A percentile compares a stretch with the other conserved stretches of the same genome.
These are phyloP conservation scores for Priceomyces melissophilus DNA, from an alignment of 805 yeast genomes.

Conservation along the genomic window DNA sequence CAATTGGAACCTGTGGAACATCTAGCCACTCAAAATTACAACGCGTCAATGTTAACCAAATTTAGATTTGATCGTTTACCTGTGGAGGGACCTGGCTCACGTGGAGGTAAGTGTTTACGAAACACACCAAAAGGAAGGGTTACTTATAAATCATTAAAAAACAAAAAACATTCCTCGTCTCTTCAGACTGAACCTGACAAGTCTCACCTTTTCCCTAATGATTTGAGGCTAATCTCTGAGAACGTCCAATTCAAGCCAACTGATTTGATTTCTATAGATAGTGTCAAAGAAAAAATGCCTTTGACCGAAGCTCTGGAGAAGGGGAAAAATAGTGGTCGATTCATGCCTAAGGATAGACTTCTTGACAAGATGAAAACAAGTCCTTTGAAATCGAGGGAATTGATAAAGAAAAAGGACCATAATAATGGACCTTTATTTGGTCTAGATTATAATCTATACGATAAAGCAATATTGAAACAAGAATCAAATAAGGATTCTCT, in stretches of 20 bases:
- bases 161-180: constrained; percentile 18
- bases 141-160: constrained; percentile 18
- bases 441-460: constrained; percentile 33
- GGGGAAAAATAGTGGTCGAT: too few relatives aligned
- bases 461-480: constrained; percentile 27
- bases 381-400: too few relatives aligned
- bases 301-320: background rate
- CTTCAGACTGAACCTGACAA: constrained; percentile 2
- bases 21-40: constrained; percentile 24
- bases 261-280: too few relatives aligned
- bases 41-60: constrained; percentile 27
- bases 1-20: constrained; percentile 11
- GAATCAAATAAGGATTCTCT: constrained; percentile 12
- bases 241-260: constrained; percentile 15
- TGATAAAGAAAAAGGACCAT: too few relatives aligned
- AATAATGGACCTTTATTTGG: constrained; percentile 38
- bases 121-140: constrained; percentile 24
- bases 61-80: constrained; percentile 34
- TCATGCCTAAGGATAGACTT: too few relatives aligned
- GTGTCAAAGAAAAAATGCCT: too few relatives aligned
- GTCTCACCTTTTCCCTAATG: too few relatives aligned
- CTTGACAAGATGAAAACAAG: too few relatives aligned
- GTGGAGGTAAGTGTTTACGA: constrained; percentile 29
- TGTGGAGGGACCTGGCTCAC: constrained; percentile 37
- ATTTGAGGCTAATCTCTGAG: background rate